Conservation (phyloP, 2,329 filamentous ascomycete species). For the Fusarium oxysporum region DNA sequence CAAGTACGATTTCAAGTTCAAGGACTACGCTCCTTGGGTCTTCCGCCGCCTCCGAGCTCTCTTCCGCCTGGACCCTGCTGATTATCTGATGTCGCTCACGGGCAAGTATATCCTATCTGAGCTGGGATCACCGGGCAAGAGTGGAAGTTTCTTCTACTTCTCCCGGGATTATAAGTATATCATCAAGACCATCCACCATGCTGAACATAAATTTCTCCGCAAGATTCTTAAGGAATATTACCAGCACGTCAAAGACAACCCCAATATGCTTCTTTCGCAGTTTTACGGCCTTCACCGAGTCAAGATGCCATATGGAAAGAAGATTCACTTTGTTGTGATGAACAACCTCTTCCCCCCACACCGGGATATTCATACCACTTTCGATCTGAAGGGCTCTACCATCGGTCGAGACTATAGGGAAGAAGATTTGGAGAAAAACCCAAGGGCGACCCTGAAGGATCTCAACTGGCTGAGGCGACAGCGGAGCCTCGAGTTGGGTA, state of each 20-base stretch:
- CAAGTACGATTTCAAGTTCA: slow-evolving; percentile 99
- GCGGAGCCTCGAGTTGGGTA: slow-evolving; percentile 86
- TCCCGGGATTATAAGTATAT: slow-evolving; percentile 99
- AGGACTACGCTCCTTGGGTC: slow-evolving; percentile 99
- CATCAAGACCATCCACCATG: slow-evolving; percentile 99
- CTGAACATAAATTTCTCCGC: slow-evolving; percentile 88
- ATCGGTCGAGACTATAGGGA: slow-evolving; percentile 92
- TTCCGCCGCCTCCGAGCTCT: slow-evolving; percentile 90
- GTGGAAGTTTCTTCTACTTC: slow-evolving; percentile 99
- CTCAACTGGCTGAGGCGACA: slow-evolving; percentile 94
- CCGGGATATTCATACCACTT: slow-evolving; percentile 96
- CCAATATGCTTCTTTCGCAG: slow-evolving; percentile 95
- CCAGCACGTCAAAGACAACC: slow-evolving; percentile 89
- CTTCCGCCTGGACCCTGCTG: slow-evolving; percentile 93
- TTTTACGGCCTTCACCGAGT: slow-evolving; percentile 98
- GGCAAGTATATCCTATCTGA: slow-evolving; percentile 99
- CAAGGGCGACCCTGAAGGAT: slow-evolving; percentile 93
- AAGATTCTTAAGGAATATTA: slow-evolving; percentile 94
- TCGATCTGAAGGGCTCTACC: slow-evolving; percentile 96
- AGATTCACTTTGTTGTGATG: slow-evolving; percentile 99
- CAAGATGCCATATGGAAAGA: slow-evolving; percentile 97
- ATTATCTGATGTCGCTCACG: slow-evolving; percentile 97
- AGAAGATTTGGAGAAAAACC: slow-evolving; percentile 87
- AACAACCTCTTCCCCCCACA: slow-evolving; percentile 99
- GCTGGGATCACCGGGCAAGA: slow-evolving; percentile 96